Conservation (phyloP, 129 eudicot genomes). For the Lactuca saligna region DNA sequence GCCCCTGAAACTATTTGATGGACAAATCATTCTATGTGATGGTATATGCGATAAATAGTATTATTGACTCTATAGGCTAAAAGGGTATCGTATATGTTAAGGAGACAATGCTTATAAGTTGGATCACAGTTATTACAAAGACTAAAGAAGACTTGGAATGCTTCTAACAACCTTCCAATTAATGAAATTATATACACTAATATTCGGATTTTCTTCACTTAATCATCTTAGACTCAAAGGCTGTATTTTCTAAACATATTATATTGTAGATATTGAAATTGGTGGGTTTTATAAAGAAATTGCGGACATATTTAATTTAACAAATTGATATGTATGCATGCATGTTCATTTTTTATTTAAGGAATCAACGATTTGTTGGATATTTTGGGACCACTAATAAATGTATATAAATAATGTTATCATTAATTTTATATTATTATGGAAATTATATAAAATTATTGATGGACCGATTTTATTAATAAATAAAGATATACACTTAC, state of each 20-base stretch:
- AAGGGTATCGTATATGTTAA: conserved; percentile 37
- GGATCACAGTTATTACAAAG: conserved; percentile 13
- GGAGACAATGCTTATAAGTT: conserved; percentile 24
- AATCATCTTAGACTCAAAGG: neutral
- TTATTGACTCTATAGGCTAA: neutral
- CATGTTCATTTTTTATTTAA: too few relatives aligned
- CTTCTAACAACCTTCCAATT: conserved; percentile 4
- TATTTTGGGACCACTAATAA: too few relatives aligned
- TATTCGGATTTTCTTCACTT: conserved; percentile 9
- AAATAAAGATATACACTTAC: too few relatives aligned
- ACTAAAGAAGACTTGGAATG: conserved; percentile 12
- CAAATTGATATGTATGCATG: neutral
- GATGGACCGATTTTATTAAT: too few relatives aligned
- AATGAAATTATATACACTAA: neutral
- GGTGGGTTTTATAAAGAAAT: too few relatives aligned
- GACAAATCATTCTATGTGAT: conserved; percentile 2
- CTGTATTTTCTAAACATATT: neutral
- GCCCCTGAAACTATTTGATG: conserved; percentile 4
- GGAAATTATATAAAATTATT: too few relatives aligned
- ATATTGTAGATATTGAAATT: neutral
- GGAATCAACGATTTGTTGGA: too few relatives aligned
- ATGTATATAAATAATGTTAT: too few relatives aligned
- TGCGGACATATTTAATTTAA: too few relatives aligned
- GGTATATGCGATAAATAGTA: neutral
- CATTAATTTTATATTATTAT: too few relatives aligned